A percentile compares a stretch with the other conserved stretches of the same genome.
Evolutionary conservation across 306 rosid genomes (phyloP).

Genomic region (Neltuma alba): DNA sequence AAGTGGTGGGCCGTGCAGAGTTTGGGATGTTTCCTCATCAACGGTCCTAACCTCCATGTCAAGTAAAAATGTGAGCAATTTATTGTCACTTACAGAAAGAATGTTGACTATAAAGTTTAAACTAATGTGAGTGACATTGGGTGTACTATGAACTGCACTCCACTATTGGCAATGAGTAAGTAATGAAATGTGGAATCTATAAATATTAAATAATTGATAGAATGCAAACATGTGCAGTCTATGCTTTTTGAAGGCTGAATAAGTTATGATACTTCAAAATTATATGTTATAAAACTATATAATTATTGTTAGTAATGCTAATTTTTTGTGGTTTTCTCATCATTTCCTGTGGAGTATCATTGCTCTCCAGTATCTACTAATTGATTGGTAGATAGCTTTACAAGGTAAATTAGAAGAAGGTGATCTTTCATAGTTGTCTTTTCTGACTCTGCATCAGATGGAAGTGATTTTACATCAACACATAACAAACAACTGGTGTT

Average conservation of each 20-base stretch:
- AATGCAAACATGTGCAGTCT: too few species aligned
- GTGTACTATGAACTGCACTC: conserved; percentile 4
- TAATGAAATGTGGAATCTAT: conserved; percentile 8
- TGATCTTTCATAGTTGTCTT: conserved; percentile 7
- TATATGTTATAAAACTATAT: conserved; percentile 11
- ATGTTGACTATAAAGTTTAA: conserved; percentile 16
- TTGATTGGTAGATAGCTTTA: conserved; percentile 16
- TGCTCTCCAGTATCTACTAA: not conserved
- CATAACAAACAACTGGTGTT: not conserved
- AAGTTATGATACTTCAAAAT: too few species aligned
- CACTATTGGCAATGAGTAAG: not conserved
- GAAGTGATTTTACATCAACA: not conserved
- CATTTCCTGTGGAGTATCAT: not conserved
- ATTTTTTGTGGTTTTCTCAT: conserved; percentile 8
- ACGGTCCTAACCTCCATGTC: conserved; percentile 57
- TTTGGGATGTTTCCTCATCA: conserved; percentile 82
- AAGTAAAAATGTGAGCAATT: conserved; percentile 71
- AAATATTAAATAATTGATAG: conserved; percentile 11
- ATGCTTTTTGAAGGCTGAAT: too few species aligned
- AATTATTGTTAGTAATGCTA: not conserved
- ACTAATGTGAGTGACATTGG: conserved; percentile 28
- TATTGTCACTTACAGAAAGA: conserved; percentile 24
- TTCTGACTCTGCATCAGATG: conserved; percentile 16
- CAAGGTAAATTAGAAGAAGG: not conserved
- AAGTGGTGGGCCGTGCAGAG: conserved; percentile 82